Evolutionary conservation across 331 rosid species (phyloP).

Genomic region (Quercus tomentella): DNA sequence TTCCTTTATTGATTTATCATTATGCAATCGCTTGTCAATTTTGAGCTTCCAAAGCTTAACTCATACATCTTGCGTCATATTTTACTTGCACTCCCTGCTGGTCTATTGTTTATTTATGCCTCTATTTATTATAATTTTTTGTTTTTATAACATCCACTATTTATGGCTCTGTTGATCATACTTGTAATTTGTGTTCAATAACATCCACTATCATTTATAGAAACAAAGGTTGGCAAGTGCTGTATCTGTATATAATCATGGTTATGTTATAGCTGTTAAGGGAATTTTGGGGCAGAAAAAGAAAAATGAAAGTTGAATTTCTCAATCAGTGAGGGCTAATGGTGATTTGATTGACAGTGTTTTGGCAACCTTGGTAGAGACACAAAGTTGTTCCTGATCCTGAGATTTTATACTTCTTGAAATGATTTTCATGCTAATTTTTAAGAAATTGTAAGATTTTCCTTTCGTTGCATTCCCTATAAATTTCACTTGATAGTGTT

Average conservation of each 20-base stretch:
- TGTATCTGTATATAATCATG: neutral
- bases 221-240: neutral
- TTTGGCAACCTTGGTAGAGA: slow-evolving; percentile 76
- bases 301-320: neutral
- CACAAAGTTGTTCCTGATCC: slow-evolving; percentile 74
- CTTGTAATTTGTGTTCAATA: neutral
- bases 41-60: no score
- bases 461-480: no score
- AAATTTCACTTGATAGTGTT: no score
- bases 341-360: slow-evolving; percentile 44
- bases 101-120: neutral
- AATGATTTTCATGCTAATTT: no score
- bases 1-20: no score
- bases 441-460: no score
- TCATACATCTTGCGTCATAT: no score
- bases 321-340: neutral
- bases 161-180: neutral
- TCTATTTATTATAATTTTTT: no score
- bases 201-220: neutral
- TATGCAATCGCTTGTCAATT: no score
- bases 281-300: neutral
- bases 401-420: no score
- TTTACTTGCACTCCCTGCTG: neutral
- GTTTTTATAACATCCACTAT: no score
- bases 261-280: neutral